Conservation (phyloP, 2,329 filamentous ascomycete species). For the Botrytis squamosa region DNA sequence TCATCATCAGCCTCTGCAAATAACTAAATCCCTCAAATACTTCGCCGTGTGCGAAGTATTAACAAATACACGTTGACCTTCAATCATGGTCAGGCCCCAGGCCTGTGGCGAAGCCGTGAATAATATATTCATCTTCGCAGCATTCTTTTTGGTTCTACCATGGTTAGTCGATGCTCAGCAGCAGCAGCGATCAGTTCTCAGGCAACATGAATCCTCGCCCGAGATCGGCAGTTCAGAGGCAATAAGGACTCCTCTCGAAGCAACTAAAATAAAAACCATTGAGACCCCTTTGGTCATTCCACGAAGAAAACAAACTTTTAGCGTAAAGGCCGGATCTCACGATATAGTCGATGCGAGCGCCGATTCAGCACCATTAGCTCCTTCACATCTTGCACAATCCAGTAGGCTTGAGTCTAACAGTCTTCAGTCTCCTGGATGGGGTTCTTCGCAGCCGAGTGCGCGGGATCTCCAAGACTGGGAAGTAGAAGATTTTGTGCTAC, state of each 20-base stretch:
- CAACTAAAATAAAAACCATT: constrained; percentile 37
- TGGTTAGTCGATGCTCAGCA: constrained; percentile 64
- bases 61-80: constrained; percentile 34
- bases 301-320: constrained; percentile 38
- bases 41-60: constrained; percentile 33
- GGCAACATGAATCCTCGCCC: constrained; percentile 36
- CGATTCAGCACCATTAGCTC: constrained; percentile 89
- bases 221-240: constrained; percentile 35
- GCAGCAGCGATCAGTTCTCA: constrained; percentile 49
- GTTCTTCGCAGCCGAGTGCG: constrained; percentile 79
- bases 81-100: constrained; percentile 46
- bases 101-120: constrained; percentile 55
- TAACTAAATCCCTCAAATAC: constrained; percentile 24
- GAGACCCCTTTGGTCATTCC: constrained; percentile 35
- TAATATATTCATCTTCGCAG: constrained; percentile 51
- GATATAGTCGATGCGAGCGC: constrained; percentile 78
- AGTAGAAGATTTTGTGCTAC: constrained; percentile 99
- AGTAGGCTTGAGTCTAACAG: constrained; percentile 71
- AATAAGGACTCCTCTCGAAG: constrained; percentile 32
- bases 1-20: constrained; percentile 16
- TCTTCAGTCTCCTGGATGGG: constrained; percentile 58
- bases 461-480: constrained; percentile 99
- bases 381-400: constrained; percentile 93
- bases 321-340: constrained; percentile 34
- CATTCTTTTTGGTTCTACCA: constrained; percentile 58